Evolutionary conservation across 2,329 filamentous ascomycete genomes (phyloP).

Genomic region (Hymenoscyphus linearis): DNA sequence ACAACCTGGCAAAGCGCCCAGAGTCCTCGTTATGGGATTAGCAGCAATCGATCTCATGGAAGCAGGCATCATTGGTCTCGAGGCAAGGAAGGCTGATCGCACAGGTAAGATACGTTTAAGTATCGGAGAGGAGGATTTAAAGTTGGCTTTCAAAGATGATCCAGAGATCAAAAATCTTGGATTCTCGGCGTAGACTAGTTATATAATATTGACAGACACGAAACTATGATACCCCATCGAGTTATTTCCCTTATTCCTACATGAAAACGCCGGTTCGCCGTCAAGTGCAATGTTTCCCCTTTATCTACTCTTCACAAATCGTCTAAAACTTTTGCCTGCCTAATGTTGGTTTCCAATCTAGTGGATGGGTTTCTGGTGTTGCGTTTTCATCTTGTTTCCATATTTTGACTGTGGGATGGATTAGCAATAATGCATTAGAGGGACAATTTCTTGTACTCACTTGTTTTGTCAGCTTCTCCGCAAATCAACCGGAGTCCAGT

Average conservation of each 20-base stretch:
- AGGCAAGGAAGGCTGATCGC: slow-evolving; percentile 73
- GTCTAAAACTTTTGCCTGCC: slow-evolving; percentile 67
- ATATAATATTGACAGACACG: background rate
- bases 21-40: slow-evolving; percentile 57
- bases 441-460: slow-evolving; percentile 36
- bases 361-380: slow-evolving; percentile 82
- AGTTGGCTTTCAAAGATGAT: slow-evolving; percentile 82
- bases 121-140: slow-evolving; percentile 86
- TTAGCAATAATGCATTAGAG: slow-evolving; percentile 26
- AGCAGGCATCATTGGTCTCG: slow-evolving; percentile 80
- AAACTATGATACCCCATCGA: slow-evolving; percentile 1
- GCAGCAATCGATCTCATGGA: slow-evolving; percentile 81
- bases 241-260: slow-evolving; percentile 4
- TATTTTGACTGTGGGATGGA: slow-evolving; percentile 63
- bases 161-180: slow-evolving; percentile 64
- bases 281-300: slow-evolving; percentile 16
- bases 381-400: slow-evolving; percentile 93
- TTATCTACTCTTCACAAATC: slow-evolving; percentile 12
- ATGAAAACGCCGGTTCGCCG: slow-evolving; percentile 22
- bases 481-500: slow-evolving; percentile 87
- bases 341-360: slow-evolving; percentile 85
- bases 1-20: slow-evolving; percentile 31
- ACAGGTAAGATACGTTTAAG: slow-evolving; percentile 82
- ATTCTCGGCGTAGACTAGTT: slow-evolving; percentile 20
- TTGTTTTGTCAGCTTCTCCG: slow-evolving; percentile 95